Conservation (phyloP, 192 early-diverging fungal genomes). For the Backusella luteola region DNA sequence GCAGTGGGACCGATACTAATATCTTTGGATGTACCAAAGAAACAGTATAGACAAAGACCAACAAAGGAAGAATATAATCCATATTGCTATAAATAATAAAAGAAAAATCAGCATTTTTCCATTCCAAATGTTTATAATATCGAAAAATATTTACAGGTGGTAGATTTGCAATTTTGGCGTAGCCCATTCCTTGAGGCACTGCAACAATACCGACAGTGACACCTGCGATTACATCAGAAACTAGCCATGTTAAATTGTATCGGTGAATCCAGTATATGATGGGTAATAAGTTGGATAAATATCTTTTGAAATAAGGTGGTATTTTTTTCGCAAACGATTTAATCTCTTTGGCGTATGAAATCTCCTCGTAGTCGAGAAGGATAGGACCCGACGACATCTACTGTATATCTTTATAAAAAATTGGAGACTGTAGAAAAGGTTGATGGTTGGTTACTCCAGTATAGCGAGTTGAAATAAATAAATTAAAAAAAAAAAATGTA, state of each 20-base stretch:
- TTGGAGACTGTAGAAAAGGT: not conserved
- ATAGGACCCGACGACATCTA: slow-evolving; percentile 9
- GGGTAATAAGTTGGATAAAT: slow-evolving; percentile 21
- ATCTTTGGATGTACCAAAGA: slow-evolving; percentile 74
- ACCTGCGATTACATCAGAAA: slow-evolving; percentile 61
- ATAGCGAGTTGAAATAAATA: not conserved
- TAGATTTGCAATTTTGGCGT: slow-evolving; percentile 67
- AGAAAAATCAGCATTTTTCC: not conserved
- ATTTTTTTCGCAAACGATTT: slow-evolving; percentile 13
- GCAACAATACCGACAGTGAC: slow-evolving; percentile 75
- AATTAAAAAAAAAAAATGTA: not conserved
- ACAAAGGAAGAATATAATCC: slow-evolving; percentile 77
- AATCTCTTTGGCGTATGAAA: slow-evolving; percentile 16
- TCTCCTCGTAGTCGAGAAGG: slow-evolving; percentile 22
- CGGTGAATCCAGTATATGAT: slow-evolving; percentile 31
- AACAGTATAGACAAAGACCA: slow-evolving; percentile 64
- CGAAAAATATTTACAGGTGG: slow-evolving; percentile 32
- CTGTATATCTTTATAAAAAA: not conserved
- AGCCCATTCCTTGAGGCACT: slow-evolving; percentile 70
- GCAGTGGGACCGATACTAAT: slow-evolving; percentile 67
- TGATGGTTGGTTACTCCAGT: not conserved
- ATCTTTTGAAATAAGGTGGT: slow-evolving; percentile 20
- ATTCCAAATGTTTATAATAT: not conserved
- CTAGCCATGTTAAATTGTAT: slow-evolving; percentile 37
- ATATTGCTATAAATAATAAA: slow-evolving; percentile 43